These are phyloP conservation scores for Hypseocharis bilobata DNA, from an alignment of 441 rosid species.

Conservation along the genomic window DNA sequence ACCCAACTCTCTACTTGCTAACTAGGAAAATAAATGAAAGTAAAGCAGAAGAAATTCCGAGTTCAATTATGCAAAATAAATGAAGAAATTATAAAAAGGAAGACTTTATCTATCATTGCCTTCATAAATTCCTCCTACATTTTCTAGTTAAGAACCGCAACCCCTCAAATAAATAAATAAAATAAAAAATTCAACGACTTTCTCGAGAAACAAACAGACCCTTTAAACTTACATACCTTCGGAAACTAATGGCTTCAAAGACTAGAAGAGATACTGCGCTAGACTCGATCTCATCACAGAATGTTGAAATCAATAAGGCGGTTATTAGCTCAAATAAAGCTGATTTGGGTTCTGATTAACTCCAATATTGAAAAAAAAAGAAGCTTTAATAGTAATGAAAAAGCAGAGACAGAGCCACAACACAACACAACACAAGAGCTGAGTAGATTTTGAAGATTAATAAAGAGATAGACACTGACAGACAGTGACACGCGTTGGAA, in stretches of 20 bases:
- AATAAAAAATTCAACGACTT: not conserved
- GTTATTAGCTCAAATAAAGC: no score
- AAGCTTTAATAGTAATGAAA: no score
- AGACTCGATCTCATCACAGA: no score
- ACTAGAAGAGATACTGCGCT: no score
- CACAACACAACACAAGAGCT: not conserved
- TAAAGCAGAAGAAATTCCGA: no score
- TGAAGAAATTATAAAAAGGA: no score
- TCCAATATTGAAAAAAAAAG: no score
- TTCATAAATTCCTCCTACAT: not conserved
- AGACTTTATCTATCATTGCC: no score
- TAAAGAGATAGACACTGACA: not conserved
- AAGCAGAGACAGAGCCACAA: no score
- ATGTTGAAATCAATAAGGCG: no score
- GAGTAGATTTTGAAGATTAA: not conserved
- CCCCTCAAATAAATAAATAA: not conserved
- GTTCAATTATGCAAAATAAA: not conserved
- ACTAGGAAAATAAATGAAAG: not conserved
- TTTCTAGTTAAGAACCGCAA: not conserved
- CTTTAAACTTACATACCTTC: not conserved
- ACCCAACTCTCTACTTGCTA: not conserved
- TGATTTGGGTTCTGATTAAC: no score
- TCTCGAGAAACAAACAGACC: slow-evolving; percentile 6
- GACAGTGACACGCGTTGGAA: slow-evolving; percentile 19
- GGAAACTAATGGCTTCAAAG: not conserved